These are phyloP conservation scores for Agaricus subrufescens DNA, from an alignment of 768 basidiomycete genomes.

Conservation along the genomic window DNA sequence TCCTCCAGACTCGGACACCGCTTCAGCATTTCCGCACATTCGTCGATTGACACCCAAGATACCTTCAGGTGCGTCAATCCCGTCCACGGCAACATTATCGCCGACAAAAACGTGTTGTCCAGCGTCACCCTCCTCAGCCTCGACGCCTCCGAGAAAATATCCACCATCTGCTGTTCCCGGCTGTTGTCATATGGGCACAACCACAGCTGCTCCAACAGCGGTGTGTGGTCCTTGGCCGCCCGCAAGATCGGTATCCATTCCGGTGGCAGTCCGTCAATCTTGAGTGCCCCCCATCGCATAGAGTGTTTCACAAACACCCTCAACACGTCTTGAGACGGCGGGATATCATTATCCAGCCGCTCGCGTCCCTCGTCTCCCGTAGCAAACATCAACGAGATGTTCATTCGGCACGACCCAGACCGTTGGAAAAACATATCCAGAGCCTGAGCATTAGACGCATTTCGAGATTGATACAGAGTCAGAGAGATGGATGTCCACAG, in stretches of 20 bases:
- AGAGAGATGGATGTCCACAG: slow-evolving; percentile 10
- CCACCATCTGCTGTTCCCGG: slow-evolving; percentile 9
- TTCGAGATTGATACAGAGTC: neutral
- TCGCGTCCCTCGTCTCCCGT: slow-evolving; percentile 5
- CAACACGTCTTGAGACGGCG: neutral
- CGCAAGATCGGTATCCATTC: slow-evolving; percentile 6
- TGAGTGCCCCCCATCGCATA: neutral
- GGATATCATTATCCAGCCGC: neutral
- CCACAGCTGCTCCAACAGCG: neutral
- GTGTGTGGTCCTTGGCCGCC: neutral
- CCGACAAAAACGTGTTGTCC: slow-evolving; percentile 7
- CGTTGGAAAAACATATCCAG: slow-evolving; percentile 2
- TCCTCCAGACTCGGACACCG: neutral
- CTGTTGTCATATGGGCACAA: slow-evolving; percentile 9
- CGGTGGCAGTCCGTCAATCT: slow-evolving; percentile 6
- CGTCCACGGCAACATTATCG: slow-evolving; percentile 3
- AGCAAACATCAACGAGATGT: slow-evolving; percentile 1
- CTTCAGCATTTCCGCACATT: slow-evolving; percentile 6
- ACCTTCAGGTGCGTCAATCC: slow-evolving; percentile 4
- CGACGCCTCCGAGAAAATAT: neutral
- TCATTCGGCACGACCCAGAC: neutral
- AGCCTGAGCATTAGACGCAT: neutral
- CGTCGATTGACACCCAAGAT: slow-evolving; percentile 9
- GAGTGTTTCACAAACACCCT: neutral
- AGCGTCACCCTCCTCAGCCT: slow-evolving; percentile 1